Evolutionary conservation across 441 rosid genomes (phyloP), one percentile per base, ranked within the genome.

Genomic region (Pelargonium cotyledonis): DNA sequence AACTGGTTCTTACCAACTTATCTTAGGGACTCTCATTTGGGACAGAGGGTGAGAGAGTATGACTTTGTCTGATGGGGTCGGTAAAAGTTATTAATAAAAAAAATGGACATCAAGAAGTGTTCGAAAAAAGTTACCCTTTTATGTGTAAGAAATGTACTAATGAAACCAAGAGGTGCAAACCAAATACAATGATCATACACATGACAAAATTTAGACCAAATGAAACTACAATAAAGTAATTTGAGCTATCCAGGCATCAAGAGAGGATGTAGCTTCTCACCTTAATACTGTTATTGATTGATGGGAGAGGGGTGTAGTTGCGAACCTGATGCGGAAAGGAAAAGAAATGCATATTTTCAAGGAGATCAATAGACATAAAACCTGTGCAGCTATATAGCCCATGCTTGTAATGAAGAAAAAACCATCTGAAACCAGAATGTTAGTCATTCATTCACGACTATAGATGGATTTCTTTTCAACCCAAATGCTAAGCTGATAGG

Each of bases 251-350:
- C 51, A 40, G 38, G 38, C 31, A 23, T 2, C 57, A 67, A 62
- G 58, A 46, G 9, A 65, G 35, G 41, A n/a, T 21, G 16, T 49
- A 68, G 31, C 18, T 55, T 38, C 81, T 77, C 72, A 86, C 98
- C 97, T 94, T 91, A 79, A 91, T 94, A 79, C 95, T 89, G 75
- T 90, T 89, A 81, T 94, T 87, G 75, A 94, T 81, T 70, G 97
- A 70, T 65, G 98, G 98, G 72, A 53, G 81, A 23, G 89, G 90
- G 21, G 91, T 72, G 77, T 89, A 88, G 78, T 92, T 95, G 73
- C 85, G 86, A 70, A 95, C 99, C 96, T 95, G 89, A 70, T 43
- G 65, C 67, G 68, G 51, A 53, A 8, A 68, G 2, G 10, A 68
- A 57, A 15, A 15, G 31, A 57, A 1, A 19, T 0, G 19, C 19